A percentile compares a stretch with the other conserved stretches of the same genome.
Conservation (phyloP, 495 filamentous ascomycete species). For the Penicillium fimorum region DNA sequence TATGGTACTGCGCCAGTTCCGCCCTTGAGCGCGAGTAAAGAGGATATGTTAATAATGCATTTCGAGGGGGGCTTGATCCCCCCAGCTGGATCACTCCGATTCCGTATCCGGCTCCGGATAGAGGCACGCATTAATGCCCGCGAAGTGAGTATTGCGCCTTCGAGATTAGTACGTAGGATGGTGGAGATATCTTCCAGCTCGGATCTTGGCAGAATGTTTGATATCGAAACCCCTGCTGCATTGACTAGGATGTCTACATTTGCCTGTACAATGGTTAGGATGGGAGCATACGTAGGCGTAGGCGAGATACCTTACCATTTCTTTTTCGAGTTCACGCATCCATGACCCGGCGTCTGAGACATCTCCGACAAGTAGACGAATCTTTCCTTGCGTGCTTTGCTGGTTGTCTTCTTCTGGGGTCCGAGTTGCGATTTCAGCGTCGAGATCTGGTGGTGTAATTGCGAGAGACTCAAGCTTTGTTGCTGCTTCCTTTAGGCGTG, state of each 20-base stretch:
- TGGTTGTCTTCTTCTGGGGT: constrained; percentile 23
- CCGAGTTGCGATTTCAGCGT: constrained; percentile 12
- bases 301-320: constrained; percentile 34
- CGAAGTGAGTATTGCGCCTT: constrained; percentile 66
- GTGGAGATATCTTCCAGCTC: constrained; percentile 39
- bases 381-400: constrained; percentile 9
- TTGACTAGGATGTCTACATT: constrained; percentile 69
- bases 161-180: constrained; percentile 66
- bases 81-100: constrained; percentile 16
- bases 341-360: constrained; percentile 45
- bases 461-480: constrained; percentile 13
- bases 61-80: constrained; percentile 25
- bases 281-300: too few relatives aligned
- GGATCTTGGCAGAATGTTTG: constrained; percentile 53
- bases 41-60: constrained; percentile 80
- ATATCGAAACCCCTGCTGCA: constrained; percentile 67
- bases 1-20: constrained; percentile 68
- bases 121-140: constrained; percentile 49
- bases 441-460: background rate
- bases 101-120: constrained; percentile 37
- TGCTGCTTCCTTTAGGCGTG: constrained; percentile 42
- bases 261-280: constrained; percentile 23
- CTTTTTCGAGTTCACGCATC: constrained; percentile 42
- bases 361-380: constrained; percentile 46
- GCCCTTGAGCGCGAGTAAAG: constrained; percentile 62